Base-by-base conservation (phyloP, 164 flowering plant genomes). In the Vitis rupestris region DNA sequence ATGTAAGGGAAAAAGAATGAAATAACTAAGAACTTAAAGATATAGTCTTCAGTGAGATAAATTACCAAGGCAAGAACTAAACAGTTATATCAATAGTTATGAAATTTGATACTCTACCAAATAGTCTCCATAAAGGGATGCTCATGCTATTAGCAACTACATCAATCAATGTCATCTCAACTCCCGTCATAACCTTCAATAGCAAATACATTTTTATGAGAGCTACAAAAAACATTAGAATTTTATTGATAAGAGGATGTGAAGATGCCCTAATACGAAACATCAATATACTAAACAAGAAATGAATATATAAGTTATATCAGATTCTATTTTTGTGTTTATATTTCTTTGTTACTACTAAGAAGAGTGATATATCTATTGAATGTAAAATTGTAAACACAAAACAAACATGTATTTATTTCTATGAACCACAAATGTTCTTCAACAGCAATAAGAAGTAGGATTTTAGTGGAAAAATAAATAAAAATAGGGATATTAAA, bases 151-250 rank as follows among this genome's bases (percentile, higher is more conserved):
- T 82, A 44, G 98, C 91, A 70, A 78, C 96, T 70, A 94, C 97
- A 82, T 91, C 98, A 23, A 23, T 90, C 78, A 93, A 63, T 57
- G 98, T 97, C 98, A 94, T 94, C 87, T 94, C 98, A 16, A 91
- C 82, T 66, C 96, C 97, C 0, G 93, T 93, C 72, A 96, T 91
- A 72, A 90, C 98, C 98, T 93, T 76, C 80, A 82, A 73, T 64
- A 67, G 73, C 71, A 63, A 30, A 71, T 23, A 76, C 47, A 74
- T 17, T 23, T 50, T 63, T 72, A 63, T 66, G 29, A 76, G 80
- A 63, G 51, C 13, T 8, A 11, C 15, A 59, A 10, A 63, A 23
- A 55, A 0, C 3, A 30, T 51, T 64, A 3, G 12, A 64, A n/a
- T 37, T 61, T 31, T n/a, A 48, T 10, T 47, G 2, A 63, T 54